phyloP scores from a whole-genome alignment of 148 eudicot species.

The Salicornia ramosissima region DNA sequence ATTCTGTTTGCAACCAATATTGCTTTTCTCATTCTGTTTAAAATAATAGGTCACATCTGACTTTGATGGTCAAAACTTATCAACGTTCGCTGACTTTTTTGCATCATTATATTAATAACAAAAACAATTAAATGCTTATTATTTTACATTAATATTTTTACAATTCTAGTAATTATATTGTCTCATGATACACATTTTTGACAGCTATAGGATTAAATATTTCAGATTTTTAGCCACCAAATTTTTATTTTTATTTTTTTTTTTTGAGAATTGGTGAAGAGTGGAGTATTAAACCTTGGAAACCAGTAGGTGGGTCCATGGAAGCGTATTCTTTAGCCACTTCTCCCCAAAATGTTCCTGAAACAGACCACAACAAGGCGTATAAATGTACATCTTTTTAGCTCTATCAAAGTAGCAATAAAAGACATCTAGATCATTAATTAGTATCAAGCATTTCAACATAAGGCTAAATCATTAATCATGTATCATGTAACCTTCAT shows the following conservation, averaged over 20 bases:
- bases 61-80: background rate
- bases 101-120: background rate
- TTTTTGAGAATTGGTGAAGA: background rate
- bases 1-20: no score
- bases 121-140: background rate
- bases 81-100: background rate
- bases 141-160: no score
- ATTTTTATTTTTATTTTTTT: background rate
- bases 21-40: background rate
- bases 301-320: conserved; percentile 74
- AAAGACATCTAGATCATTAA: no score
- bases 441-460: no score
- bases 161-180: no score
- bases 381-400: background rate
- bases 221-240: background rate
- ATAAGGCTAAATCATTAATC: no score
- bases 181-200: background rate
- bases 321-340: conserved; percentile 67
- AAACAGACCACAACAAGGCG: background rate
- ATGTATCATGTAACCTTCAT: no score
- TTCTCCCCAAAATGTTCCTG: conserved; percentile 64
- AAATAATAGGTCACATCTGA: background rate
- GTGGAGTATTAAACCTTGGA: conserved; percentile 50
- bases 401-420: no score
- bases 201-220: background rate